Conservation (phyloP, 208 protist species). For the Herpetomonas samuelpessoai region DNA sequence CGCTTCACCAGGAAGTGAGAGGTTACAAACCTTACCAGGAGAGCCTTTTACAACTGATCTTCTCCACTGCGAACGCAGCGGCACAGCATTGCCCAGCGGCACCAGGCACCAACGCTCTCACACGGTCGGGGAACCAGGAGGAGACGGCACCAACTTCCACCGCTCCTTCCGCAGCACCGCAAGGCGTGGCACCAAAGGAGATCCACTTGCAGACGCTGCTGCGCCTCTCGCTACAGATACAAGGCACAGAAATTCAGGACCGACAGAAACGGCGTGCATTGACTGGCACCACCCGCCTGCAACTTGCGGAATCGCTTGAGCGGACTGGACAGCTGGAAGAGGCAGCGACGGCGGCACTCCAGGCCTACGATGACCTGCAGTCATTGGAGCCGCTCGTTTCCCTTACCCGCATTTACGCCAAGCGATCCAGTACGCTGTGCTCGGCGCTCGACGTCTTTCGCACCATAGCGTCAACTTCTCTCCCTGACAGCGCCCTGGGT, state of each 20-base stretch:
- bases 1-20: conserved; percentile 21
- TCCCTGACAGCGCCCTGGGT: neutral
- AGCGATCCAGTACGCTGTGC: neutral
- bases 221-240: conserved; percentile 22
- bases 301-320: conserved; percentile 23
- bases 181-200: neutral
- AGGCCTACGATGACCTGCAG: conserved; percentile 15
- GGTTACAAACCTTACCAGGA: conserved; percentile 30
- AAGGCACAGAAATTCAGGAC: neutral
- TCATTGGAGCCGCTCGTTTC: conserved; percentile 30
- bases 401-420: conserved; percentile 13
- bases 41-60: conserved; percentile 60
- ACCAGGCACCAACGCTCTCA: neutral
- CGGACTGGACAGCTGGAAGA: conserved; percentile 10
- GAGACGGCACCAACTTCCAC: neutral
- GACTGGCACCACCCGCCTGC: conserved; percentile 27
- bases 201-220: conserved; percentile 17
- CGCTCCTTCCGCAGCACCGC: too few relatives aligned
- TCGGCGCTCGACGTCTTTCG: conserved; percentile 2
- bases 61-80: conserved; percentile 27
- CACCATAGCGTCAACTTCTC: neutral
- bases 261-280: conserved; percentile 16
- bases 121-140: neutral
- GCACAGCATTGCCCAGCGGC: too few relatives aligned
- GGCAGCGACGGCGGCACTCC: conserved; percentile 1